Evolutionary conservation across 1,139 yeast genomes (phyloP).

Genomic region (Geotrichum aggregatum): DNA sequence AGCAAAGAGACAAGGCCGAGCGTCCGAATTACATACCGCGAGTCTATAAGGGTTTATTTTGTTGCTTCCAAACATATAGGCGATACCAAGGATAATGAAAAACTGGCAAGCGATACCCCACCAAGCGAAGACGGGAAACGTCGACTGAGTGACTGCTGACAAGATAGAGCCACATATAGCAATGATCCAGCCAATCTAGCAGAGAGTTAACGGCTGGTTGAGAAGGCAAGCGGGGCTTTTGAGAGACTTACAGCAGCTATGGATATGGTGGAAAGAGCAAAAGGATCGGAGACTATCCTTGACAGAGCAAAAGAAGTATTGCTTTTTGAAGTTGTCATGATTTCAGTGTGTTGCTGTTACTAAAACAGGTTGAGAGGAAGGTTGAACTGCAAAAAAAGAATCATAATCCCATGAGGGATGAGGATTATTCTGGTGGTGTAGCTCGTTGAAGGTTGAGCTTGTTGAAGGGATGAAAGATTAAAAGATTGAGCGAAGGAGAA

Average conservation of each 20-base stretch:
- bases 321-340: neutral
- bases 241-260: conserved; percentile 30
- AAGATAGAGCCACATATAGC: conserved; percentile 85
- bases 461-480: no score
- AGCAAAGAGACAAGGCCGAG: neutral
- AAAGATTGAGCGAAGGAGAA: no score
- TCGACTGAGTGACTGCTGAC: conserved; percentile 38
- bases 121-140: conserved; percentile 85
- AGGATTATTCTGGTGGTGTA: no score
- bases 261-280: conserved; percentile 39
- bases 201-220: conserved; percentile 1
- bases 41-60: conserved; percentile 67
- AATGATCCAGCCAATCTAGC: conserved; percentile 61
- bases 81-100: conserved; percentile 52
- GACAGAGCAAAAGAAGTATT: conserved; percentile 8
- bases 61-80: conserved; percentile 61
- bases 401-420: no score
- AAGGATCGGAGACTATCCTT: conserved; percentile 40
- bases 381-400: no score
- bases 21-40: conserved; percentile 37
- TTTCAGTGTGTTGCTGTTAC: no score
- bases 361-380: no score
- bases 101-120: conserved; percentile 93
- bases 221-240: neutral
- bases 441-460: no score